phyloP scores from a whole-genome alignment of 768 basidiomycete genomes.

The Russula dissimulans region DNA sequence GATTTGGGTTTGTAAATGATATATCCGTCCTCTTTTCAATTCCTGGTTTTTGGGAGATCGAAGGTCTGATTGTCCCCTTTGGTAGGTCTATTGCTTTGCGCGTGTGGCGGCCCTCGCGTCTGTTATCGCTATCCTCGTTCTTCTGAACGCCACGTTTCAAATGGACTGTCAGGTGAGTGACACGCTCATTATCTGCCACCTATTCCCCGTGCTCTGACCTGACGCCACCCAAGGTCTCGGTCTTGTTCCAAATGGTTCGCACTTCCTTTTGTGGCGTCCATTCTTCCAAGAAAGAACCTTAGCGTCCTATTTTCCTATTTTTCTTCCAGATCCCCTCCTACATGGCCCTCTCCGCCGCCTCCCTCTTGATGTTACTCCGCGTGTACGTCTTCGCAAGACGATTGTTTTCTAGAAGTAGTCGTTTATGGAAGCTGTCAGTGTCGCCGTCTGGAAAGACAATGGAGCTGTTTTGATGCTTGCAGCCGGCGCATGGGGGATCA shows the following conservation, averaged over 20 bases:
- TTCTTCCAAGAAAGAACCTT: not conserved
- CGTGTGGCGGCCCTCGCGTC: not conserved
- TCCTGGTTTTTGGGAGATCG: not conserved
- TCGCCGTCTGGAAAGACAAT: not conserved
- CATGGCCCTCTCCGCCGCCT: not conserved
- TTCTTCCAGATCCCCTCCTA: not conserved
- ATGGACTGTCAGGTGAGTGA: not conserved
- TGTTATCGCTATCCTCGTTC: not conserved
- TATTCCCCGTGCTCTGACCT: not conserved
- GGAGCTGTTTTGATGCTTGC: not conserved
- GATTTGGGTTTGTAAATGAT: not conserved
- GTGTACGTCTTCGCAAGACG: not conserved
- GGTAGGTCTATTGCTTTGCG: not conserved
- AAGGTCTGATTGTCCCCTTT: not conserved
- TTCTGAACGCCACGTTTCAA: not conserved
- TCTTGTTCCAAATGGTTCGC: not conserved
- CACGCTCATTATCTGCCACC: not conserved
- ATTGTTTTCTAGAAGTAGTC: not conserved
- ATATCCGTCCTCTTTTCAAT: too few species aligned
- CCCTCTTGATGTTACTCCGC: slow-evolving; percentile 4
- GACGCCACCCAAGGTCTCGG: not conserved
- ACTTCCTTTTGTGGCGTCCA: not conserved
- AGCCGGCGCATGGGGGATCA: not conserved
- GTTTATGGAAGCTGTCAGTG: not conserved
- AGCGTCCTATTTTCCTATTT: not conserved